These are phyloP conservation scores for Prunus salicina DNA, from an alignment of 306 rosid species.

Conservation along the genomic window DNA sequence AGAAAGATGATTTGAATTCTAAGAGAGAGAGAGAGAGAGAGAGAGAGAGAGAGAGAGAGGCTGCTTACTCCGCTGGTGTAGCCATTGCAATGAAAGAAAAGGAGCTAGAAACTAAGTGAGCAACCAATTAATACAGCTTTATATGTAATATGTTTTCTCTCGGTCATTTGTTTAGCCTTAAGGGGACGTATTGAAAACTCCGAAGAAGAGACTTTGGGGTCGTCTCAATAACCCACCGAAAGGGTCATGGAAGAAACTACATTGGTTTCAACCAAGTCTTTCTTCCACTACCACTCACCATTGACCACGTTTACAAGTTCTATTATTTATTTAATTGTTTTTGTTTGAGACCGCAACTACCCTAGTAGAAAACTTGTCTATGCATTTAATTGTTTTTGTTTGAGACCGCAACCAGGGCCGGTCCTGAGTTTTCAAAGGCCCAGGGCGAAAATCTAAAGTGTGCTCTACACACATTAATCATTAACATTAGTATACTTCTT, in stretches of 20 bases:
- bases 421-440: no score
- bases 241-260: constrained; percentile 5
- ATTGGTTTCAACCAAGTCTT: not conserved
- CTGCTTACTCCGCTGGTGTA: constrained; percentile 65
- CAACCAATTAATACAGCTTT: not conserved
- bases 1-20: no score
- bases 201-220: constrained; percentile 8
- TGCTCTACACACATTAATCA: no score
- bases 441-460: no score
- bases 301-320: not conserved
- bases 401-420: no score
- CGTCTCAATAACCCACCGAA: not conserved
- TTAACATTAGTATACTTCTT: no score
- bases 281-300: not conserved
- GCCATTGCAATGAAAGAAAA: constrained; percentile 42
- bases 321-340: no score
- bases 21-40: no score
- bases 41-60: constrained; percentile 10
- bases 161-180: not conserved
- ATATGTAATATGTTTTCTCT: not conserved
- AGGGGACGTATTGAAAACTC: constrained; percentile 10
- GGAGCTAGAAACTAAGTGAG: not conserved
- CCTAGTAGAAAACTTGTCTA: no score
- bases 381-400: no score
- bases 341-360: no score